These are phyloP conservation scores for Irpex rosettiformis DNA, from an alignment of 1,284 basidiomycete species.

Conservation along the genomic window DNA sequence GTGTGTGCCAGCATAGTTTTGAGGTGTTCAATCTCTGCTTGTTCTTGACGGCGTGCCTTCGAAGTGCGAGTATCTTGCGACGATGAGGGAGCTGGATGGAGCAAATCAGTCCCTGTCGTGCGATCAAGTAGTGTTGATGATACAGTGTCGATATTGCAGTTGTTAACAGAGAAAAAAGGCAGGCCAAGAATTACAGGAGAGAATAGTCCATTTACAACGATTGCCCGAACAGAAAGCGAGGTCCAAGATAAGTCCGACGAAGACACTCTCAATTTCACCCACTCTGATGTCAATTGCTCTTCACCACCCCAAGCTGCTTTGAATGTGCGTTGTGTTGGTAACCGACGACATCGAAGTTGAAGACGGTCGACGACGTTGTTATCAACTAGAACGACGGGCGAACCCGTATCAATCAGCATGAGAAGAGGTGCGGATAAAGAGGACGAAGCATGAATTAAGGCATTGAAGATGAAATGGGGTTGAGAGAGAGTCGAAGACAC, in stretches of 20 bases:
- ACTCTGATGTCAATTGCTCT: conserved; percentile 9
- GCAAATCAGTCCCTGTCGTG: neutral
- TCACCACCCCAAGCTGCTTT: conserved; percentile 5
- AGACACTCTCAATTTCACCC: conserved; percentile 11
- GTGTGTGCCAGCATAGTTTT: neutral
- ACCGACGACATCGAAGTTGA: neutral
- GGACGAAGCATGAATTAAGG: neutral
- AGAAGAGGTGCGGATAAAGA: neutral
- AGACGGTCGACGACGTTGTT: neutral
- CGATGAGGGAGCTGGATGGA: neutral
- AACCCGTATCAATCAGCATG: conserved; percentile 14
- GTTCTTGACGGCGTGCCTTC: neutral
- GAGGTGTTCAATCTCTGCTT: neutral
- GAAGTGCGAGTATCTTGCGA: neutral
- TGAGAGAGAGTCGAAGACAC: neutral
- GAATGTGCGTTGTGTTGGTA: neutral
- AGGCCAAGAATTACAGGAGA: conserved; percentile 18
- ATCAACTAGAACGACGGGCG: conserved; percentile 13
- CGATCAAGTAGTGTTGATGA: conserved; percentile 2
- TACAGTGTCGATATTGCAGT: conserved; percentile 7
- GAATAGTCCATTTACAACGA: conserved; percentile 14
- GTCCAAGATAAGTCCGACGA: conserved; percentile 9
- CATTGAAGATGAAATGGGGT: conserved; percentile 1
- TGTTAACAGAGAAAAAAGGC: conserved; percentile 11
- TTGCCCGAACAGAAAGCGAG: conserved; percentile 5